Evolutionary conservation across 1,284 basidiomycete species (phyloP), one percentile per base, ranked within the genome.

Genomic region (Cutaneotrichosporon sp.): DNA sequence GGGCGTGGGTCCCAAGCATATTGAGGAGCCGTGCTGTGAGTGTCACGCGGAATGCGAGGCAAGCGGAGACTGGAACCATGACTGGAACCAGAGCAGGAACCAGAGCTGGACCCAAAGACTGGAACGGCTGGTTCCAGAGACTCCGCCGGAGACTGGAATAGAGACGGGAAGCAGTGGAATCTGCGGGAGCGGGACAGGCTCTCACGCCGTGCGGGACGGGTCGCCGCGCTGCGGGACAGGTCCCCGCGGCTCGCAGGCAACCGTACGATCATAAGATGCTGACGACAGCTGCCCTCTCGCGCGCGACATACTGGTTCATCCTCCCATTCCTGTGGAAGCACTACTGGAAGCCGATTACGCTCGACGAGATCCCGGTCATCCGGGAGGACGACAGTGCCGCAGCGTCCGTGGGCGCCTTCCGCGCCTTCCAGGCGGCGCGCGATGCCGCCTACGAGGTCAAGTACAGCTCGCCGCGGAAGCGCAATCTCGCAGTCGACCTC

Each of bases 341-440:
- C 66, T 82, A 80, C 68, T 71, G 69, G 45, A 72, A 60, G 4
- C 78, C 82, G 1, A 75, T 83, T 62, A 77, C 74, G 9, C 67
- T 82, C 42, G 68, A 75, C 13, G 78, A 81, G 33, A 79, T 84
- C 7, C 83, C 84, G 0, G 81, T 82, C 22, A 72, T 85, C 2
- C 72, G 82, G 8, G 80, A 84, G 31, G 83, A 83, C 62, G 83
- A 84, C 69, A 76, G 79, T 24, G 75, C 84, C 0, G 81, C 83
- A 0, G 73, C 78, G 1, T 73, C 72, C 18, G 59, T 81, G 4
- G 79, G 79, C n/a, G 72, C 75, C 11, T 83, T 79, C 67, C 68
- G 82, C 18, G 69, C 72, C 4, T 70, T 69, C 62, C 67, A 68
- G 60, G 73, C 69, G 9, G 59, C 38, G 20, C 61, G 62, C 54